phyloP scores from a whole-genome alignment of 106 monocot species.

The Phalaenopsis equestris region DNA sequence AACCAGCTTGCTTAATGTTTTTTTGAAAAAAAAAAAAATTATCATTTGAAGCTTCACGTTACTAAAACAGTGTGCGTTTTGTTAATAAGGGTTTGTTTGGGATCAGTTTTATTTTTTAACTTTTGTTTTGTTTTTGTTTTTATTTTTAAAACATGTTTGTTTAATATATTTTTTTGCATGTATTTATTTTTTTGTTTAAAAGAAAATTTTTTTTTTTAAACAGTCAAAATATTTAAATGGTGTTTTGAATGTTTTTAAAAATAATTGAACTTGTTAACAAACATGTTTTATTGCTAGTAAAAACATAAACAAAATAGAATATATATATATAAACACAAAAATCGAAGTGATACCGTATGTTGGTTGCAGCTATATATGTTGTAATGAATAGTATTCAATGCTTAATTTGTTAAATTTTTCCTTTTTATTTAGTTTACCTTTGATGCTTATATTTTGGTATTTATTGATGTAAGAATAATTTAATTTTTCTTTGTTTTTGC shows the following conservation, averaged over 20 bases:
- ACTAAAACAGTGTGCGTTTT: neutral
- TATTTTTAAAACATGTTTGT: too few species aligned
- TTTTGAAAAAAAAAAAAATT: neutral
- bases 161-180: too few species aligned
- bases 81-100: neutral
- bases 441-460: neutral
- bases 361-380: neutral
- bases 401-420: neutral
- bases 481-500: slow-evolving; percentile 8
- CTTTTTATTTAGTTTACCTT: neutral
- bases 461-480: slow-evolving; percentile 3
- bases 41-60: neutral
- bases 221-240: too few species aligned
- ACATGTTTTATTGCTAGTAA: too few species aligned
- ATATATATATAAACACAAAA: neutral
- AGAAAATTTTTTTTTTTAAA: too few species aligned
- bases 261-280: too few species aligned
- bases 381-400: neutral
- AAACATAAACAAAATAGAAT: too few species aligned
- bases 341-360: slow-evolving; percentile 76
- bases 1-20: neutral
- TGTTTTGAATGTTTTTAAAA: too few species aligned
- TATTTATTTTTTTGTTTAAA: too few species aligned
- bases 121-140: too few species aligned
- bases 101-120: too few species aligned